Percentiles rank a stretch among this genome's conserved stretches.
These are phyloP conservation scores for Lasiodiplodia sp. DNA, from an alignment of 2,329 filamentous ascomycete species.

Conservation along the genomic window DNA sequence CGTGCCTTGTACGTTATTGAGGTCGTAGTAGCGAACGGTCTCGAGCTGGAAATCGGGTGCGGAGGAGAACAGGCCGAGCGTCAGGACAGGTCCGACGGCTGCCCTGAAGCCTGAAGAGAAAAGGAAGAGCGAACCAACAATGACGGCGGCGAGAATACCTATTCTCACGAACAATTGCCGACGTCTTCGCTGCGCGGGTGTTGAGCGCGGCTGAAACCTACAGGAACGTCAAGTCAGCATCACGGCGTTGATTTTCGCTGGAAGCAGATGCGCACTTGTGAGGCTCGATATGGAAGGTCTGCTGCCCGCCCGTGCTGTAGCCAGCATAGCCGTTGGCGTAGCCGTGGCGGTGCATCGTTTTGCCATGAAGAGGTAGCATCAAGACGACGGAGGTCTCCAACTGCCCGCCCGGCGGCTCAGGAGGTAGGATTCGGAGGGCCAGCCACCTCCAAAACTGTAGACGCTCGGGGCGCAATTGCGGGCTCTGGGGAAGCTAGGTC, in stretches of 20 bases:
- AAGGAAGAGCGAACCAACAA: constrained; percentile 70
- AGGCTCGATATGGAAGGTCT: constrained; percentile 84
- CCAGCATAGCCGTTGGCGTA: constrained; percentile 77
- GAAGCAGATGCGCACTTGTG: constrained; percentile 71
- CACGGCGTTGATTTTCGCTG: constrained; percentile 33
- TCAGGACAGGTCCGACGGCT: constrained; percentile 66
- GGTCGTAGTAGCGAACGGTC: constrained; percentile 96
- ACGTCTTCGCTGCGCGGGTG: constrained; percentile 75
- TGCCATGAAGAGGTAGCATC: constrained; percentile 72
- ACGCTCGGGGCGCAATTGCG: constrained; percentile 22
- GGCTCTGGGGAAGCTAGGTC: constrained; percentile 11
- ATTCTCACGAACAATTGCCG: constrained; percentile 76
- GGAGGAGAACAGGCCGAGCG: constrained; percentile 73
- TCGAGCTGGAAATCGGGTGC: constrained; percentile 80
- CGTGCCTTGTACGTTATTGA: constrained; percentile 89
- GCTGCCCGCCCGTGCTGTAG: constrained; percentile 73
- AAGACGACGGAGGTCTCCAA: constrained; percentile 21
- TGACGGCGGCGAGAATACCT: constrained; percentile 61
- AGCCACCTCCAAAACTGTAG: constrained; percentile 22
- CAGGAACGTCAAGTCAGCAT: constrained; percentile 40
- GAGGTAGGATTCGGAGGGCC: constrained; percentile 25
- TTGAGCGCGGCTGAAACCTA: constrained; percentile 85
- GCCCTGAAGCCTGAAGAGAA: constrained; percentile 78
- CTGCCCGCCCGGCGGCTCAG: constrained; percentile 29
- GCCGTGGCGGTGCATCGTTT: constrained; percentile 90